Base-by-base conservation (phyloP, 495 filamentous ascomycete genomes). In the Clavariopsis aquatica region DNA sequence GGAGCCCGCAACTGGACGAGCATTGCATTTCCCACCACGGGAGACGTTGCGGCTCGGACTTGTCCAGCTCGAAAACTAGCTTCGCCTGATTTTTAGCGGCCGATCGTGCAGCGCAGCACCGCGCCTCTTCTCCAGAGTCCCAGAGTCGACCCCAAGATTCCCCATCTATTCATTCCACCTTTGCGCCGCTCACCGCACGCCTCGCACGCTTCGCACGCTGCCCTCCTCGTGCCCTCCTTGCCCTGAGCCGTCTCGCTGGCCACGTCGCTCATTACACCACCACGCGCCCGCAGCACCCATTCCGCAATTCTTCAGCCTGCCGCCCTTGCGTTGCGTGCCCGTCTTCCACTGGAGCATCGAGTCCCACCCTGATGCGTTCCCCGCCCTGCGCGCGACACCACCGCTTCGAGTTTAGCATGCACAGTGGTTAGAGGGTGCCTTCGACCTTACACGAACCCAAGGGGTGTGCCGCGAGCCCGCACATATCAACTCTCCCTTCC, bases 401-500 rank as follows among this genome's bases (percentile, higher is more conserved):
- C 49, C 64, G 55, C 64, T 70, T 70, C 64, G 68, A 67, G 60
- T 57, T 51, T 70, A 67, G 64, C 64, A 70, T 70, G 68, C 68
- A 67, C 68, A 63, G 64, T 53, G 68, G 68, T 38, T 70, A 64
- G 51, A 54, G 20, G 56, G 20, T 62, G 55, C 68, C 38, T 43
- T 43, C 52, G 22, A 53, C 53, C 36, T 62, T 66, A 57, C 54
- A 65, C 57, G 27, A 47, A 57, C 45, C 47, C 62, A 70, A 70
- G 38, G 38, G 38, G 38, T 17, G 20, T 15, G 7, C 20, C 47
- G 6, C 19, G 47, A 49, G 49, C 61, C 52, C 53, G 57, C 65
- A 36, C 56, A 67, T 68, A 64, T 70, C 64, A 62, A 62, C 49
- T 41, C 38, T 52, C 65, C 28, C 46, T 31, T 13, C 46, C 41